Evolutionary conservation across 2,329 filamentous ascomycete species (phyloP).

Genomic region (Xylariaceae sp.): DNA sequence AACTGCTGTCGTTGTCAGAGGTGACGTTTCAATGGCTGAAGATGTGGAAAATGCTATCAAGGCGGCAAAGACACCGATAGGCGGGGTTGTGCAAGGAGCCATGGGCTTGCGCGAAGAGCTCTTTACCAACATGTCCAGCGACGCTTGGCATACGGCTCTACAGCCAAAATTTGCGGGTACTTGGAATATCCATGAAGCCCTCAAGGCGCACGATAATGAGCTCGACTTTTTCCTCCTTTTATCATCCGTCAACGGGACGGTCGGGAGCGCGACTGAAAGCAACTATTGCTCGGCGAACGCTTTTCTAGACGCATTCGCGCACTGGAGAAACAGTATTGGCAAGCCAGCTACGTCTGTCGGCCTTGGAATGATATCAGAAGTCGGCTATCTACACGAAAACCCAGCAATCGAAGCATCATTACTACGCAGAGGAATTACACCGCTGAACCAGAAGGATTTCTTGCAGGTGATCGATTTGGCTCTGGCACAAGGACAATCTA

Average conservation of each 20-base stretch:
- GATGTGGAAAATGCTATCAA: constrained; percentile 15
- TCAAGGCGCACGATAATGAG: constrained; percentile 11
- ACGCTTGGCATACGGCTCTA: constrained; percentile 24
- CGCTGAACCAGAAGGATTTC: constrained; percentile 22
- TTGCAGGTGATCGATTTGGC: constrained; percentile 25
- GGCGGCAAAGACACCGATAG: constrained; percentile 13
- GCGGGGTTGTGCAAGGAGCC: constrained; percentile 24
- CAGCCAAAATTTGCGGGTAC: constrained; percentile 22
- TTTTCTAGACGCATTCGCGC: constrained; percentile 34
- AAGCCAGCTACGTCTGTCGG: constrained; percentile 25
- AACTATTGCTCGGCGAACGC: constrained; percentile 38
- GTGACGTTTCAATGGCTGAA: constrained; percentile 17
- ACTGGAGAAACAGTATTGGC: constrained; percentile 24
- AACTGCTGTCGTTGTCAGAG: constrained; percentile 21
- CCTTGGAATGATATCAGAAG: constrained; percentile 34
- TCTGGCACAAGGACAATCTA: constrained; percentile 3
- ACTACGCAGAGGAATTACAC: constrained; percentile 19
- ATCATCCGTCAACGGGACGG: constrained; percentile 26
- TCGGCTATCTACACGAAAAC: constrained; percentile 33
- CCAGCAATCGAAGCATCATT: constrained; percentile 20
- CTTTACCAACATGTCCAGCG: constrained; percentile 23
- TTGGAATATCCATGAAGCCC: constrained; percentile 23
- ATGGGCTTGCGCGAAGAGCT: constrained; percentile 33
- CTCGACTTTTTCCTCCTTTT: constrained; percentile 33
- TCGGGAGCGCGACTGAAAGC: constrained; percentile 31